Evolutionary conservation across 495 filamentous ascomycete species (phyloP), one percentile per base, ranked within the genome.

Genomic region (Hypoxylon lienhwacheense): DNA sequence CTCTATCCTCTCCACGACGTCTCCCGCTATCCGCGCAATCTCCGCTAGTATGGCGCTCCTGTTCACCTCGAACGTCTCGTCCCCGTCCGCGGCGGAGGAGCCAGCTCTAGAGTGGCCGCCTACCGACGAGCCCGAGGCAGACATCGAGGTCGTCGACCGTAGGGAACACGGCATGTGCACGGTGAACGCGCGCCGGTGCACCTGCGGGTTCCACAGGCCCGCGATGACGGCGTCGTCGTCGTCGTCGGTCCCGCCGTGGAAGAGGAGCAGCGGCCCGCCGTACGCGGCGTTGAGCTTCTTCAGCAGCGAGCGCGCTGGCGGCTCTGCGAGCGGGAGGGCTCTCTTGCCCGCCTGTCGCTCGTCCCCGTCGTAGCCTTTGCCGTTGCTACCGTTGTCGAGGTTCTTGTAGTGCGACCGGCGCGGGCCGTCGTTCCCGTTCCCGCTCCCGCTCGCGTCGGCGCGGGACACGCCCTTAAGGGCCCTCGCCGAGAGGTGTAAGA

Each of bases 131-230:
- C n/a, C n/a, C n/a, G n/a, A n/a, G n/a, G n/a, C n/a, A n/a, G n/a
- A n/a, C n/a, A n/a, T n/a, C n/a, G n/a, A n/a, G n/a, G n/a, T n/a
- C n/a, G n/a, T n/a, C n/a, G n/a, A n/a, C n/a, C n/a, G n/a, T n/a
- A 88, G 87, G 24, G 86, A 88, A 52, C 85, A 87, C 1, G 82
- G 72, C 55, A 87, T 68, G 35, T 85, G 86, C 43, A 88, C 68
- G 53, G 81, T 90, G 73, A 88, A 91, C 2, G 70, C 59, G 55
- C 84, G 76, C 11, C 47, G 52, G 42, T 66, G 65, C 6, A 78
- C 70, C 47, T 77, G 74, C 3, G 90, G 90, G 58, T 87, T 92
- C 91, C 91, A 97, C 42, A 97, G 65, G 1, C 85, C 90, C 3
- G 82, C 86, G 63, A 97, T 83, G 1, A 84, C 69, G 33, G 70